phyloP scores from a whole-genome alignment of 371 early-diverging fungal species.

The Syncephalastrum sp. region DNA sequence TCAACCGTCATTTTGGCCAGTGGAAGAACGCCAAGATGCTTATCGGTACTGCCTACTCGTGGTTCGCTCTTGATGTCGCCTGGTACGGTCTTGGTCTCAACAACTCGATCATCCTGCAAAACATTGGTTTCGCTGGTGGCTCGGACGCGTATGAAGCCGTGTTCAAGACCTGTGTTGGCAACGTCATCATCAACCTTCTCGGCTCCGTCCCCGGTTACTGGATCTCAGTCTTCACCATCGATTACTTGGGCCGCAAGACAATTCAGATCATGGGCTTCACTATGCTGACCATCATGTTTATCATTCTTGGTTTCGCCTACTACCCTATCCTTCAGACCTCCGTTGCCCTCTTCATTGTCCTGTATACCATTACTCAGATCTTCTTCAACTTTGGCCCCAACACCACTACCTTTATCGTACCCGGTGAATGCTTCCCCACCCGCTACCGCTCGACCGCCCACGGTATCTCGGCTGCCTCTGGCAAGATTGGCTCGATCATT shows the following conservation, averaged over 20 bases:
- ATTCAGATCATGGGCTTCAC: slow-evolving; percentile 78
- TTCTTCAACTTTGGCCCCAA: slow-evolving; percentile 92
- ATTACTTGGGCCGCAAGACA: slow-evolving; percentile 77
- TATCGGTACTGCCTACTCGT: slow-evolving; percentile 60
- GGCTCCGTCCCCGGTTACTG: slow-evolving; percentile 90
- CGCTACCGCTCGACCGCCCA: slow-evolving; percentile 83
- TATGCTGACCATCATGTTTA: slow-evolving; percentile 47
- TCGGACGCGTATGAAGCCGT: slow-evolving; percentile 48
- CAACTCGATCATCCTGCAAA: slow-evolving; percentile 62
- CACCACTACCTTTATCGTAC: slow-evolving; percentile 77
- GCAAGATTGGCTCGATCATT: slow-evolving; percentile 84
- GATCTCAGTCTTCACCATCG: slow-evolving; percentile 81
- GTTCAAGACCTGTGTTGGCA: slow-evolving; percentile 67
- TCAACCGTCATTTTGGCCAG: slow-evolving; percentile 57
- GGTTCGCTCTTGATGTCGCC: slow-evolving; percentile 85
- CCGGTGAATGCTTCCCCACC: slow-evolving; percentile 88
- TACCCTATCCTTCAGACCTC: slow-evolving; percentile 51
- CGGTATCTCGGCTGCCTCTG: slow-evolving; percentile 87
- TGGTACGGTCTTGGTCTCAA: slow-evolving; percentile 88
- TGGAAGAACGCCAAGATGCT: slow-evolving; percentile 58
- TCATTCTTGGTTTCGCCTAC: slow-evolving; percentile 48
- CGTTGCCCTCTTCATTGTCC: slow-evolving; percentile 61
- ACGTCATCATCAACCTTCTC: slow-evolving; percentile 72
- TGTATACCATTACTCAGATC: slow-evolving; percentile 79
- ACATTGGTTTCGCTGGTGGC: slow-evolving; percentile 67